Evolutionary conservation across 352 stramenopile genomes (phyloP), one percentile per base, ranked within the genome.

Genomic region (Phytopythium aichiense): DNA sequence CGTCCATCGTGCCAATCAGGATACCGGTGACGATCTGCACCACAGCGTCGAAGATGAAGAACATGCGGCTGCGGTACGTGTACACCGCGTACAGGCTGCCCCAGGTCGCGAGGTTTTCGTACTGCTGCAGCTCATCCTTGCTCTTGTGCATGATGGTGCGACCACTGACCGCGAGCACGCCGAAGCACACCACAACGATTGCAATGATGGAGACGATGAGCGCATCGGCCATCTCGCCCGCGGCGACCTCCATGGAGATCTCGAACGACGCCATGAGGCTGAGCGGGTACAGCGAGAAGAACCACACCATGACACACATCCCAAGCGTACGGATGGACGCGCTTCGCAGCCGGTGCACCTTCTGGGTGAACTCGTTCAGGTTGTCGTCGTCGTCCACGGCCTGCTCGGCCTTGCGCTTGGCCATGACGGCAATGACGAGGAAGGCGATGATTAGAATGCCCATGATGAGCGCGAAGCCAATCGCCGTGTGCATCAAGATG

Each of bases 181-280:
- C 64, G 13, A 83, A 78, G 48, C 71, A 86, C 8, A 78, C 60
- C 20, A 89, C 43, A 0, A 81, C 63, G 7, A 92, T 52, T 9
- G 72, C 61, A 4, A 80, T 63, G 49, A 88, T 60, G 8, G 76
- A 75, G 6, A 91, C 43, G 2, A 81, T 53, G 12, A 82, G 65
- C 22, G 66, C 61, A 18, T 71, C 66, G 0, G 65, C 65, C 9
- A 79, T 50, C 7, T 62, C 57, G 2, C 64, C 64, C 5, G 73
- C 57, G 40, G 79, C 61, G 15, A 81, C 69, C 65, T 89, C 77
- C 81, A 91, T 92, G 18, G 69, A 78, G 30, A 88, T 89, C 56
- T 89, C 83, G 58, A 87, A 90, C 22, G 77, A 76, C 18, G 71
- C 66, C 55, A 89, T 71, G 64, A 89, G 71, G 46, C 77, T 86